These are phyloP conservation scores for Aureobasidium uvarum DNA, from an alignment of 2,329 filamentous ascomycete genomes.

Conservation along the genomic window DNA sequence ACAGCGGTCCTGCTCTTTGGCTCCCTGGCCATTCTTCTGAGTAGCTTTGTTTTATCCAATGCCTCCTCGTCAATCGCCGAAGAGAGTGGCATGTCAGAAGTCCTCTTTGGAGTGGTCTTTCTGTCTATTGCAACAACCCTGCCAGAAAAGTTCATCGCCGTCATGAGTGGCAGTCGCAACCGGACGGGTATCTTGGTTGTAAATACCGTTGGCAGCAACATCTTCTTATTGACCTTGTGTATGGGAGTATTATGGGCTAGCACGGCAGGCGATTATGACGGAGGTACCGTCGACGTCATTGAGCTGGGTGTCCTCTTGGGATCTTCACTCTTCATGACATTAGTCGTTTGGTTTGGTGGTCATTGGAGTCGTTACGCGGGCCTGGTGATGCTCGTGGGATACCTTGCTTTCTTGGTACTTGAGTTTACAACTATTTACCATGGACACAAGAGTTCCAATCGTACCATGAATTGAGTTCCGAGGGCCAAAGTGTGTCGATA, in stretches of 20 bases:
- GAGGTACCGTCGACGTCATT: not conserved
- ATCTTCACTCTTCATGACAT: not conserved
- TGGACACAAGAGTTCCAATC: not conserved
- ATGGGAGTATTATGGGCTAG: conserved; percentile 42
- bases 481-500: too few species aligned
- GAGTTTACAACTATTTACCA: not conserved
- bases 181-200: conserved; percentile 53
- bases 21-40: conserved; percentile 47
- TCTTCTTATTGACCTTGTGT: conserved; percentile 55
- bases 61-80: conserved; percentile 45
- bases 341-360: not conserved
- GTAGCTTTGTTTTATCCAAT: conserved; percentile 52
- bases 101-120: conserved; percentile 50
- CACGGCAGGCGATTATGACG: not conserved
- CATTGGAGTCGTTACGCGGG: not conserved
- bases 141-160: conserved; percentile 54
- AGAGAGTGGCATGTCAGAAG: conserved; percentile 46
- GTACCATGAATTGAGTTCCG: too few species aligned
- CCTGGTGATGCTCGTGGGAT: not conserved
- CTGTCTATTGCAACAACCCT: conserved; percentile 55
- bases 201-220: conserved; percentile 55
- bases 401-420: not conserved
- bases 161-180: conserved; percentile 50
- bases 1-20: conserved; percentile 47
- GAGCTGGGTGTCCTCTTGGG: not conserved